Evolutionary conservation across 306 rosid species (phyloP).

Genomic region (Ceratonia siliqua): DNA sequence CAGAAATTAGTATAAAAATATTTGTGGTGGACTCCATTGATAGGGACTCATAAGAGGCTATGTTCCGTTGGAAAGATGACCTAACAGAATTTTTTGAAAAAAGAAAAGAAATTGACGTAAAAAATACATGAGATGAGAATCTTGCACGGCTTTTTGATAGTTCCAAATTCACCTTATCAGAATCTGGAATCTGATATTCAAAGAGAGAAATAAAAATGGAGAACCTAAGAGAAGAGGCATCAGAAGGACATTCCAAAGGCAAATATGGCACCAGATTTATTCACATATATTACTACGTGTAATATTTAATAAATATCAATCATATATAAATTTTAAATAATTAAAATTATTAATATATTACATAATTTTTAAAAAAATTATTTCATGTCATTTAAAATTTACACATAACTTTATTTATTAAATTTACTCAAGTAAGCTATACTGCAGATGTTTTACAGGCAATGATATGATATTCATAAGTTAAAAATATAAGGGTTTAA

Average conservation of each 20-base stretch:
- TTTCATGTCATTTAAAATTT: too few species aligned
- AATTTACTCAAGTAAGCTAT: background rate
- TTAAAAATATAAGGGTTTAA: background rate
- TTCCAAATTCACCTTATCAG: background rate
- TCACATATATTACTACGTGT: too few species aligned
- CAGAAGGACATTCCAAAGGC: background rate
- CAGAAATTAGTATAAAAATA: background rate
- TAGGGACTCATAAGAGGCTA: background rate
- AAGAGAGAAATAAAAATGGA: background rate
- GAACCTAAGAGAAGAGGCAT: background rate
- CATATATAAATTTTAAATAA: too few species aligned
- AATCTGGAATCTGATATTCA: constrained; percentile 16
- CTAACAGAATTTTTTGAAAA: background rate
- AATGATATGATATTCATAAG: background rate
- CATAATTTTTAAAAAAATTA: too few species aligned
- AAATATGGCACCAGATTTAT: background rate
- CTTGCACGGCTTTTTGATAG: constrained; percentile 10
- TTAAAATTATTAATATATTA: too few species aligned
- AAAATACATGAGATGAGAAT: constrained; percentile 20
- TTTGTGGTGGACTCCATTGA: constrained; percentile 31
- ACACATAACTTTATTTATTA: too few species aligned
- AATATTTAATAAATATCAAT: too few species aligned
- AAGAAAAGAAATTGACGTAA: background rate
- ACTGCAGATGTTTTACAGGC: background rate
- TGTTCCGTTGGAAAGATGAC: background rate